Percentiles rank a stretch among this genome's conserved stretches.
phyloP scores from a whole-genome alignment of 2,329 filamentous ascomycete species.

The Tolypocladium endophyticum region DNA sequence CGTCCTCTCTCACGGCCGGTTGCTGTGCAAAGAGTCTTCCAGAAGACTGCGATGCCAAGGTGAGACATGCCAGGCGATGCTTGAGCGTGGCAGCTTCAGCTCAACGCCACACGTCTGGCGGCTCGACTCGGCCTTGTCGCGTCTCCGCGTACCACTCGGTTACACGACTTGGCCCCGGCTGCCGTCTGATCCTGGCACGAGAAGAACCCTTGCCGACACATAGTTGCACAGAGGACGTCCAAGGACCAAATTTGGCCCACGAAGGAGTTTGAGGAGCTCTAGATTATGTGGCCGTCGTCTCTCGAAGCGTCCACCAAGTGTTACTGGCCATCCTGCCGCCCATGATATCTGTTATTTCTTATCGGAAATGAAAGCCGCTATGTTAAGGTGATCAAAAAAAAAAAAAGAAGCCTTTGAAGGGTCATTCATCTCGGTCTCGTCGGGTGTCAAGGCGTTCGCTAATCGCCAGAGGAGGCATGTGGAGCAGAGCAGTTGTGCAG shows the following conservation, averaged over 20 bases:
- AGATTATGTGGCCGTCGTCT: constrained; percentile 1
- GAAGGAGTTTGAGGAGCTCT: not conserved
- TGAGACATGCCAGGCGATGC: not conserved
- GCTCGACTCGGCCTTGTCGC: not conserved
- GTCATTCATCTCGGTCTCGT: not conserved
- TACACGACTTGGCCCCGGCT: not conserved
- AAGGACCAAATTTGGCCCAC: not conserved
- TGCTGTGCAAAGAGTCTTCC: not conserved
- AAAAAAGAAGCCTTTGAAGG: not conserved
- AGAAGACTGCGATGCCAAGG: not conserved
- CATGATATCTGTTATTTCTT: not conserved
- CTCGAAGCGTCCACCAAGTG: not conserved
- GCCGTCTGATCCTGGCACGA: not conserved
- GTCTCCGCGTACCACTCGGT: not conserved
- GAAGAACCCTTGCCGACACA: not conserved
- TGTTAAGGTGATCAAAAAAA: not conserved
- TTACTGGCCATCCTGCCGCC: not conserved
- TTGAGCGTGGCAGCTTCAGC: not conserved
- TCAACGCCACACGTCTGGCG: not conserved
- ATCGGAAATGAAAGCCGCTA: not conserved
- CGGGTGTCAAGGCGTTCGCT: not conserved
- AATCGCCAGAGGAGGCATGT: not conserved
- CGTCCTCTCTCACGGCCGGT: not conserved
- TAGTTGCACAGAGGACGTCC: not conserved
- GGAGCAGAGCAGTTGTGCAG: not conserved